Percentiles rank a stretch among this genome's conserved stretches.
These are phyloP conservation scores for Halteria grandinella DNA, from an alignment of 73 alveolate genomes.

Conservation along the genomic window DNA sequence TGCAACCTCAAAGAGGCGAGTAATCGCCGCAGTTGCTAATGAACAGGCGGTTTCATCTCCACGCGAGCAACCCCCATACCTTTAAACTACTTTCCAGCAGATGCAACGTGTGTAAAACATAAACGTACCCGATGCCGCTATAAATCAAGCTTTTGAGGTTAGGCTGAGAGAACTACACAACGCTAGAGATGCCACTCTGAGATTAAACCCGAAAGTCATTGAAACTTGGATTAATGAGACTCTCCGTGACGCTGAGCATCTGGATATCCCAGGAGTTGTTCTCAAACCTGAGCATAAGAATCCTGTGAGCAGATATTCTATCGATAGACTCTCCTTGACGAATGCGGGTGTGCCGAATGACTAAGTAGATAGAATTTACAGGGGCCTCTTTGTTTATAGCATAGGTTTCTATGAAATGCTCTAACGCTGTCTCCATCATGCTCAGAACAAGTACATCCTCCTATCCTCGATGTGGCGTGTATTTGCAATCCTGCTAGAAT, in stretches of 20 bases:
- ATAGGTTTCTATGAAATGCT: conserved; percentile 79
- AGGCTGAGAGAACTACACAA: conserved; percentile 26
- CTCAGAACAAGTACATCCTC: conserved; percentile 49
- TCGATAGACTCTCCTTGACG: conserved; percentile 57
- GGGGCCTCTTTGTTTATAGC: conserved; percentile 75
- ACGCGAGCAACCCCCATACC: neutral
- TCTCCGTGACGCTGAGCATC: conserved; percentile 65
- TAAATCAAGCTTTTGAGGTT: conserved; percentile 19
- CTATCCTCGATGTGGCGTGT: conserved; percentile 70
- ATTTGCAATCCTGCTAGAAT: conserved; percentile 71
- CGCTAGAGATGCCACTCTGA: conserved; percentile 20
- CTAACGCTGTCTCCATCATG: conserved; percentile 52
- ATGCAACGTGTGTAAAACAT: neutral
- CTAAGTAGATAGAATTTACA: conserved; percentile 64
- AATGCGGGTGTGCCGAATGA: conserved; percentile 63
- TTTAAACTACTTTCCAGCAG: conserved; percentile 7
- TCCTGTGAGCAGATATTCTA: conserved; percentile 50
- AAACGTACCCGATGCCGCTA: conserved; percentile 18
- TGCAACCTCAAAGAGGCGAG: conserved; percentile 2
- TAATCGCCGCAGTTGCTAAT: neutral
- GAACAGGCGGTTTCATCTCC: neutral
- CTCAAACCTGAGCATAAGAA: conserved; percentile 58
- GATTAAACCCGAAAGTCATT: conserved; percentile 53
- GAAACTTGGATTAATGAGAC: conserved; percentile 75
- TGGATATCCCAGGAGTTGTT: conserved; percentile 67